phyloP scores from a whole-genome alignment of 2,329 filamentous ascomycete species.

The Passalora sequoiae region DNA sequence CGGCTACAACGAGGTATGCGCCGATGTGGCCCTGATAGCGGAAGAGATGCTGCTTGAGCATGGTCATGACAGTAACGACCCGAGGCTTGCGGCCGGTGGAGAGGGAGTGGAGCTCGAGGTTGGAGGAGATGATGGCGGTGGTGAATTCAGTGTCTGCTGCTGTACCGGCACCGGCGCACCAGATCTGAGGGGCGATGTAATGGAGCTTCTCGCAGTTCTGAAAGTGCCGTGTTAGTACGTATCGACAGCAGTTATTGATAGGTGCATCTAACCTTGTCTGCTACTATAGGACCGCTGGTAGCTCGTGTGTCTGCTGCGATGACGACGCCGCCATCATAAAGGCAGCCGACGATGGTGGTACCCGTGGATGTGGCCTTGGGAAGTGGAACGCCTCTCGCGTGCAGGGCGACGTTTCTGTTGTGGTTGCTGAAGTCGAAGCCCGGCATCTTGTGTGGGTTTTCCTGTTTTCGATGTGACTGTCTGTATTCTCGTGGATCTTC shows the following conservation, averaged over 20 bases:
- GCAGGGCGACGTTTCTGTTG: constrained; percentile 95
- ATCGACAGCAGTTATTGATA: background rate
- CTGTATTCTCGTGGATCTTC: too few species aligned
- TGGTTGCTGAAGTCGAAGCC: constrained; percentile 99
- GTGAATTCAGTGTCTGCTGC: constrained; percentile 99
- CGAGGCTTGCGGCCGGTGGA: constrained; percentile 94
- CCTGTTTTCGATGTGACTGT: too few species aligned
- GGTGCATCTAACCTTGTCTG: constrained; percentile 68
- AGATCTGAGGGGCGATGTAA: constrained; percentile 97
- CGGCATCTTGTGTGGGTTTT: constrained; percentile 63
- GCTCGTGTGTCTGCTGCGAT: constrained; percentile 98
- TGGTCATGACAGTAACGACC: constrained; percentile 98
- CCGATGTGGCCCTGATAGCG: constrained; percentile 96
- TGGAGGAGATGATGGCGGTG: constrained; percentile 94
- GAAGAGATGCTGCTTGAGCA: constrained; percentile 99
- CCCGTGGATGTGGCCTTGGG: constrained; percentile 98
- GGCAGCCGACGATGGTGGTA: constrained; percentile 96
- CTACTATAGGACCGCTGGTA: constrained; percentile 94
- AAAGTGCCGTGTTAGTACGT: constrained; percentile 8
- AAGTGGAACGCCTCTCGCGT: constrained; percentile 86
- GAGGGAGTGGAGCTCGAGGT: constrained; percentile 94
- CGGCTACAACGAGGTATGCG: constrained; percentile 94
- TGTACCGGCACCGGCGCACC: constrained; percentile 96
- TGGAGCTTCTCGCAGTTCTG: constrained; percentile 98
- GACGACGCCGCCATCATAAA: constrained; percentile 94